A percentile compares a stretch with the other conserved stretches of the same genome.
Evolutionary conservation across 2,329 filamentous ascomycete genomes (phyloP).

Genomic region (Trichoderma sp.): DNA sequence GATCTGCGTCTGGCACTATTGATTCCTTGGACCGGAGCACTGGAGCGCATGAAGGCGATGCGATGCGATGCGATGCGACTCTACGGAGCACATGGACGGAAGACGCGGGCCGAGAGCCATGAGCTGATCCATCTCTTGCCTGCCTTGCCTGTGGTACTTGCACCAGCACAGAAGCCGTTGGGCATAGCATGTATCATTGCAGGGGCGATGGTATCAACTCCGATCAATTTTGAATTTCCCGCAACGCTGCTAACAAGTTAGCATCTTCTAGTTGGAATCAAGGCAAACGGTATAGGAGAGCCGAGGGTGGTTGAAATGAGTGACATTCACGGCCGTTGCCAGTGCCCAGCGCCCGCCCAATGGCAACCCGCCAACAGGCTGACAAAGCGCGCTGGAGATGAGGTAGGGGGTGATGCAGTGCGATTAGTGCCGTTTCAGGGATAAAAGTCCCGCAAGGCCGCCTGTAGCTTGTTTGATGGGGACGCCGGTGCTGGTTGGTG

Average conservation of each 20-base stretch:
- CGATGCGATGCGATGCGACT: no score
- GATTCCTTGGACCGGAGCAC: not conserved
- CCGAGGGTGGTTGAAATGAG: conserved; percentile 4
- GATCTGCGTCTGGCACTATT: conserved; percentile 2
- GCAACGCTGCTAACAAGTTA: not conserved
- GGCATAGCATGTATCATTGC: not conserved
- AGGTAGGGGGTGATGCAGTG: conserved; percentile 9
- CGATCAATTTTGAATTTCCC: not conserved
- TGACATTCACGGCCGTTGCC: not conserved
- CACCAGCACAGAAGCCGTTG: not conserved
- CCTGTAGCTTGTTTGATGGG: conserved; percentile 18
- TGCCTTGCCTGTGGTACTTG: not conserved
- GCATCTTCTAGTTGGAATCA: not conserved
- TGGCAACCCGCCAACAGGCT: conserved; percentile 3
- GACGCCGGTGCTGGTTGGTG: conserved; percentile 10
- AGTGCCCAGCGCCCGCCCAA: not conserved
- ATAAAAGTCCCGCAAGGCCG: conserved; percentile 14
- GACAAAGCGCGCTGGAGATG: conserved; percentile 14
- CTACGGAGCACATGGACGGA: not conserved
- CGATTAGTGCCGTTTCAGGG: conserved; percentile 19
- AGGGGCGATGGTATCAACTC: no score
- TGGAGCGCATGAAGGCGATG: no score
- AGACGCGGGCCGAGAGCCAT: not conserved
- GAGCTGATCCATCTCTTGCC: not conserved
- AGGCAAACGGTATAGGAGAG: not conserved